Evolutionary conservation across 192 early-diverging fungal species (phyloP).

Genomic region (Ambispora gerdemannii): DNA sequence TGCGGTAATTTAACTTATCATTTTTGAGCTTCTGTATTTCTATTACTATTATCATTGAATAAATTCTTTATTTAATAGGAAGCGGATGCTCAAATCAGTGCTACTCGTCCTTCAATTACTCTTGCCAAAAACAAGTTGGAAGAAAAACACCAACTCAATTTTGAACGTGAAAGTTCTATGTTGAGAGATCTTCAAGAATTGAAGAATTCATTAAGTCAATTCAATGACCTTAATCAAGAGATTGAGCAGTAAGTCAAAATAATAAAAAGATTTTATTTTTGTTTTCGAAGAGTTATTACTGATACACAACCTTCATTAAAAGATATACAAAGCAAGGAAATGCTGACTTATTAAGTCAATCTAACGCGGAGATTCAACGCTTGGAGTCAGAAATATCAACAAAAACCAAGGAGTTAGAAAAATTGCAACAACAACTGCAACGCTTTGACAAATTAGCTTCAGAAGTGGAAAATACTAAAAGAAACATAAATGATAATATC

Average conservation of each 20-base stretch:
- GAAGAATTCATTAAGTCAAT: not conserved
- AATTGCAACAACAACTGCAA: slow-evolving; percentile 36
- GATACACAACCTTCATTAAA: not conserved
- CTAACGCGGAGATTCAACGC: not conserved
- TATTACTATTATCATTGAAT: not conserved
- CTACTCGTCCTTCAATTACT: not conserved
- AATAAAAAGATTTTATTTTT: not conserved
- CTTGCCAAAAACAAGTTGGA: not conserved
- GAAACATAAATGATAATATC: slow-evolving; percentile 49
- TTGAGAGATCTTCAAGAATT: not conserved
- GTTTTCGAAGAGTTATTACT: no score
- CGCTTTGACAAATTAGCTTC: slow-evolving; percentile 35
- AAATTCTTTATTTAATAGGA: not conserved
- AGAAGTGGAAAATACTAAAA: slow-evolving; percentile 37
- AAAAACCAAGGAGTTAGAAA: slow-evolving; percentile 29
- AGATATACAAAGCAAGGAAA: not conserved
- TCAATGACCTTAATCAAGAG: slow-evolving; percentile 1
- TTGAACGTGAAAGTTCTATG: not conserved
- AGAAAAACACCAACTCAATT: not conserved
- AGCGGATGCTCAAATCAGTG: not conserved
- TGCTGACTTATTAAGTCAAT: not conserved
- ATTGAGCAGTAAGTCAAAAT: not conserved
- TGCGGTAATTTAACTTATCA: not conserved
- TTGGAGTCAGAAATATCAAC: not conserved
- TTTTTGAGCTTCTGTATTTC: not conserved